Conservation (phyloP, 768 basidiomycete species). For the Auricularia sp. region DNA sequence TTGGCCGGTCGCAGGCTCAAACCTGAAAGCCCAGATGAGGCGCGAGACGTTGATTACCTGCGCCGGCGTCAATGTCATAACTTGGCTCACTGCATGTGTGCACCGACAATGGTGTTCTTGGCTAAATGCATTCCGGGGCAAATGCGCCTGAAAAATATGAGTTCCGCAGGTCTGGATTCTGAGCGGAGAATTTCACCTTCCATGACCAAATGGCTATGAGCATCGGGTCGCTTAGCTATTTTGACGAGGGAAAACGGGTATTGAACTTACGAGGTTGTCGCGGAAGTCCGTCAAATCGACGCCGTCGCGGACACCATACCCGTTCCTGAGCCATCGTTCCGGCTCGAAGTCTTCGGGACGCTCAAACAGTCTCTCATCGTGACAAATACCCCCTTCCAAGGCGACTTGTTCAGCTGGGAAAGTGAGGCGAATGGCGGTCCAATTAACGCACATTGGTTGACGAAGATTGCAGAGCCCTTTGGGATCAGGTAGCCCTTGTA, state of each 20-base stretch:
- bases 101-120: conserved; percentile 13
- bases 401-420: no score
- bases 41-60: conserved; percentile 20
- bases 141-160: conserved; percentile 8
- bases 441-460: conserved; percentile 16
- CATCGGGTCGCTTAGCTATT: no score
- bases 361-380: conserved; percentile 23
- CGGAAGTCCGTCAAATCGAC: conserved; percentile 4
- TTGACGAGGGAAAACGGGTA: not conserved
- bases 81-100: not conserved
- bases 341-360: conserved; percentile 40
- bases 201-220: no score
- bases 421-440: not conserved
- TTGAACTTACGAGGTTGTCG: not conserved
- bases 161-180: no score
- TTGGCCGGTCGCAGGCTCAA: conserved; percentile 10
- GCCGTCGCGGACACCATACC: conserved; percentile 11
- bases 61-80: not conserved
- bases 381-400: conserved; percentile 19
- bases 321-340: conserved; percentile 31
- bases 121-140: conserved; percentile 19
- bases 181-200: no score
- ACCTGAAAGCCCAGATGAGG: conserved; percentile 25
- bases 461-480: conserved; percentile 16
- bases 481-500: conserved; percentile 1